Evolutionary conservation across 2,329 filamentous ascomycete species (phyloP).

Genomic region (Amesomyces nigricolor): DNA sequence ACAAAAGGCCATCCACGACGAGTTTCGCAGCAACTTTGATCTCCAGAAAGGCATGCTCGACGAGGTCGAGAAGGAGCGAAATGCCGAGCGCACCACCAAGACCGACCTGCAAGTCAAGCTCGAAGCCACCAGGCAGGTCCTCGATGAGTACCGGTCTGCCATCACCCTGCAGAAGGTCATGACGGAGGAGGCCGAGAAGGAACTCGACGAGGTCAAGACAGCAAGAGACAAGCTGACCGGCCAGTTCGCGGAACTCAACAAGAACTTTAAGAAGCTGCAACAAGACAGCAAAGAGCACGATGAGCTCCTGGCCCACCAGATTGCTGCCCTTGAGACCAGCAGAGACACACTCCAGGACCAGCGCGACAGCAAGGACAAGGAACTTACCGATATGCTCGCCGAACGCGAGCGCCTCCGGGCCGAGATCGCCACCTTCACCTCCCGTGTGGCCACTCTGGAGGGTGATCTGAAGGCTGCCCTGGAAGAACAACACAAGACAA

Average conservation of each 20-base stretch:
- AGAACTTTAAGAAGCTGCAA: slow-evolving; percentile 20
- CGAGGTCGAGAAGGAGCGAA: slow-evolving; percentile 30
- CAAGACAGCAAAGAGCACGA: slow-evolving; percentile 23
- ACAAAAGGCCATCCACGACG: slow-evolving; percentile 34
- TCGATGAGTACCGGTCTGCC: slow-evolving; percentile 33
- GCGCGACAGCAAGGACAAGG: slow-evolving; percentile 24
- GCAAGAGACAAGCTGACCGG: slow-evolving; percentile 23
- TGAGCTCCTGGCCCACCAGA: slow-evolving; percentile 21
- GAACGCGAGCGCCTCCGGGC: slow-evolving; percentile 19
- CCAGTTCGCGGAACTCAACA: slow-evolving; percentile 16
- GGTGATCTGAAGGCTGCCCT: slow-evolving; percentile 20
- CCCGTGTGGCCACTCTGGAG: slow-evolving; percentile 14
- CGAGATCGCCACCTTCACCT: slow-evolving; percentile 10
- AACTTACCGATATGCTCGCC: slow-evolving; percentile 21
- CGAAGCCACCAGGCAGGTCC: slow-evolving; percentile 28
- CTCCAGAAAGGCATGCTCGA: slow-evolving; percentile 33
- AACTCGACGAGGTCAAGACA: slow-evolving; percentile 31
- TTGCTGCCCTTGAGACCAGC: slow-evolving; percentile 23
- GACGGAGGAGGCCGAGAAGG: slow-evolving; percentile 33
- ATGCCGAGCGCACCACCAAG: slow-evolving; percentile 22
- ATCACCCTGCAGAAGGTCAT: slow-evolving; percentile 33
- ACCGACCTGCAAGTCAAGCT: slow-evolving; percentile 28
- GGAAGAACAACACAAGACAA: slow-evolving; percentile 25
- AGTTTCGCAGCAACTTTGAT: slow-evolving; percentile 34
- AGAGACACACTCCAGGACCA: slow-evolving; percentile 24